phyloP scores from a whole-genome alignment of 2,329 filamentous ascomycete genomes.

The Verticillium tricorpus region DNA sequence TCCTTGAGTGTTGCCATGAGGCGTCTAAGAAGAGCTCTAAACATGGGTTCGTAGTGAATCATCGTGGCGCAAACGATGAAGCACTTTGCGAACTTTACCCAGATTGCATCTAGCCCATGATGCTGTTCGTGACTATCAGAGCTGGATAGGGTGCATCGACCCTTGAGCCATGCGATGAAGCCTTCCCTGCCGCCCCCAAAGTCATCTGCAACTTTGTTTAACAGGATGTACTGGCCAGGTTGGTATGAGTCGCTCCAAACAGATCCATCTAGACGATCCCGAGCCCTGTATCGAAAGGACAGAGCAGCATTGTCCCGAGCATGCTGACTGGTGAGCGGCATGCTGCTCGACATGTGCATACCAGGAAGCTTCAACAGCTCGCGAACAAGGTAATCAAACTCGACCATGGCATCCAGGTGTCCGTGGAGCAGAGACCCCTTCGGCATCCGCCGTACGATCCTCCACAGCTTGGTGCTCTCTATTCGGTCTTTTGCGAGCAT shows the following conservation, averaged over 20 bases:
- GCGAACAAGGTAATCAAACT: constrained; percentile 74
- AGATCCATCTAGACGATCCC: too few species aligned
- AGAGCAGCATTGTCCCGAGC: constrained; percentile 52
- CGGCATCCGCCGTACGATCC: constrained; percentile 79
- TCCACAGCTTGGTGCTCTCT: constrained; percentile 80
- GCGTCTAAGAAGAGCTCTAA: constrained; percentile 67
- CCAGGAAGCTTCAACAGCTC: constrained; percentile 67
- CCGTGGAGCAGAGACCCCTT: constrained; percentile 85
- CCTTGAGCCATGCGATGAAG: constrained; percentile 74
- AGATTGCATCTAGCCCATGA: constrained; percentile 78
- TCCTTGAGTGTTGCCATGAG: constrained; percentile 68
- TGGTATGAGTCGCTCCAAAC: constrained; percentile 48
- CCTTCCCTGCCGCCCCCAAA: constrained; percentile 67
- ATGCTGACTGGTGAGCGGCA: constrained; percentile 48
- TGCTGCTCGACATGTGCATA: constrained; percentile 64
- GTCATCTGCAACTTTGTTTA: constrained; percentile 60
- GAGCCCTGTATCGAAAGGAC: constrained; percentile 48
- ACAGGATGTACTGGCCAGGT: constrained; percentile 51
- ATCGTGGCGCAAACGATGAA: constrained; percentile 72
- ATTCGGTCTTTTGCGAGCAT: constrained; percentile 78
- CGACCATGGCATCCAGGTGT: constrained; percentile 87
- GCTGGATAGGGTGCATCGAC: constrained; percentile 65
- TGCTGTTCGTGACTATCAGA: constrained; percentile 75
- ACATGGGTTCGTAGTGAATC: constrained; percentile 87
- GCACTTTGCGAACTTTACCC: constrained; percentile 73